Base-by-base conservation (phyloP, 345 rosid species). In the Anastatica hierochuntica region DNA sequence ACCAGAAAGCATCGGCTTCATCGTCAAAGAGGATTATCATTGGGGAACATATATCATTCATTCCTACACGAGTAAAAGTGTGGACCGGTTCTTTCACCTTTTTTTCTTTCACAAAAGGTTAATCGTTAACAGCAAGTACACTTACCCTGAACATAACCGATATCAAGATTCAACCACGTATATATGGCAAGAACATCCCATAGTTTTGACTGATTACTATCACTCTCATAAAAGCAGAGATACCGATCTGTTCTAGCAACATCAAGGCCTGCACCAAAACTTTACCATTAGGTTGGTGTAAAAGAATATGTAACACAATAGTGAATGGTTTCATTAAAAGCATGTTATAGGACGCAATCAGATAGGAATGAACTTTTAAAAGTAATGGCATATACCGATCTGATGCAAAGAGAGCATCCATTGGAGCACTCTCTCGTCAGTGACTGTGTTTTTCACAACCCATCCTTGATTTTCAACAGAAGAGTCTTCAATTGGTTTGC, bases 1-100 rank as follows among this genome's bases (percentile, higher is more conserved):
- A 90, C 96, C 98, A 90, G 67, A 77, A 90, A 37, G 96, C 94
- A 60, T 90, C 98, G 8, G 84, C 96, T 78, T 90, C 98, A 49
- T 90, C 68, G 65, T 88, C 94, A 14, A 84, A 64, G 73, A 90
- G 96, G 65, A 90, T 73, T 47, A 88, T 58, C 85, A 90, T 88
- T 19, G 96, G 98, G 23, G 95, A 90, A 73, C 95, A 83, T 37
- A 88, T 87, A 68, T 88, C 98, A 71, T 79, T 90, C 98, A 90
- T 88, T 64, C 98, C 98, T 90, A 77, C 58, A 66, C 14, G 29
- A 59, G 31, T 45, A 37, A 30, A 43, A 51, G 27, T 38, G 10
- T 38, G 14, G 2, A 58, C 52, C 0, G 21, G 9, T 46, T 12
- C 11, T 1, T 5, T 29, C n/a, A n/a, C n/a, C n/a, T n/a, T 0